A percentile compares a stretch with the other conserved stretches of the same genome.
Evolutionary conservation across 495 filamentous ascomycete species (phyloP).

Genomic region (Penicillium turbatum): DNA sequence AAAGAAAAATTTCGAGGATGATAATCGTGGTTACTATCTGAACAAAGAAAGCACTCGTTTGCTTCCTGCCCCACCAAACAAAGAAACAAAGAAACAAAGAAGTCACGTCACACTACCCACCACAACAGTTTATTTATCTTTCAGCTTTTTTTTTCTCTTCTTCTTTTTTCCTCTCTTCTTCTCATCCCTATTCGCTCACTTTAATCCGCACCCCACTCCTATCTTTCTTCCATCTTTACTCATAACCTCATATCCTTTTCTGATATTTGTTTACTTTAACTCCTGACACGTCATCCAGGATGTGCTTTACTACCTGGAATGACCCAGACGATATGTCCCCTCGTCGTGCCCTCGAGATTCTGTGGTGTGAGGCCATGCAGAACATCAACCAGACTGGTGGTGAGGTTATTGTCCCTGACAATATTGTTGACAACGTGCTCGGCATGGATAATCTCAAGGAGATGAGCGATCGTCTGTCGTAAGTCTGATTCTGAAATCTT

Average conservation of each 20-base stretch:
- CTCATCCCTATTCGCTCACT: background rate
- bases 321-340: background rate
- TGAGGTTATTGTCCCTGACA: background rate
- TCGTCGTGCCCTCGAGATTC: background rate
- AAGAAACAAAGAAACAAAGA: background rate
- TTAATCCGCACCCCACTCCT: background rate
- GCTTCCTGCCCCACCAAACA: background rate
- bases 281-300: background rate
- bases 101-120: background rate
- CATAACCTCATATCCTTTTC: background rate
- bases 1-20: background rate
- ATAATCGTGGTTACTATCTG: background rate
- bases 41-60: constrained; percentile 6
- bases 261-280: background rate
- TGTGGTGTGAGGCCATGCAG: background rate
- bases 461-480: background rate
- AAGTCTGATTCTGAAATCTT: background rate
- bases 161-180: too few species aligned
- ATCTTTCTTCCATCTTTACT: background rate
- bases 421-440: background rate
- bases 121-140: background rate
- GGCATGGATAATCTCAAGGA: background rate
- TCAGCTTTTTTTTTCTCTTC: too few species aligned
- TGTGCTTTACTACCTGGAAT: background rate
- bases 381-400: background rate